Conservation (phyloP, 495 filamentous ascomycete genomes). For the Echria macrotheca region DNA sequence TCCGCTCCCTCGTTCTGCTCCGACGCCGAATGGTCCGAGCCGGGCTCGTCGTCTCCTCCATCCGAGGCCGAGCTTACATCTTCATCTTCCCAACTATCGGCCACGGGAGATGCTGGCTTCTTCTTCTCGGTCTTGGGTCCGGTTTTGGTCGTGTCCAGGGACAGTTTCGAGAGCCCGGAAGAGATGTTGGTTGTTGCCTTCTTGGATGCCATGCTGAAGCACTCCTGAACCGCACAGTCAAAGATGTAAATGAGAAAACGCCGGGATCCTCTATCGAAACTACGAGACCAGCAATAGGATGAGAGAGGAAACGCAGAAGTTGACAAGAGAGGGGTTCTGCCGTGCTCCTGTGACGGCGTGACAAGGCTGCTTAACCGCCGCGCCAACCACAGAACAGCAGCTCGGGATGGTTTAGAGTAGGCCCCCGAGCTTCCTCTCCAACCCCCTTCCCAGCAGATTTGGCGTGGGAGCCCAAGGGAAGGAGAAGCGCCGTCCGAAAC, state of each 20-base stretch:
- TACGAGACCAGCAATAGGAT: too few species aligned
- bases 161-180: slow-evolving; percentile 33
- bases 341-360: background rate
- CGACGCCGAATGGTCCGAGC: slow-evolving; percentile 24
- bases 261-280: too few species aligned
- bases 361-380: background rate
- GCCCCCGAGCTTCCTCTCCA: too few species aligned
- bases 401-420: background rate
- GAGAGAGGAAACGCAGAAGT: background rate
- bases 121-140: slow-evolving; percentile 33
- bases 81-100: slow-evolving; percentile 87
- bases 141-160: slow-evolving; percentile 24
- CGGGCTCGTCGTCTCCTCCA: slow-evolving; percentile 27
- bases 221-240: too few species aligned
- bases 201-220: slow-evolving; percentile 17
- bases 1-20: slow-evolving; percentile 1
- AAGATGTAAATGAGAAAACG: background rate
- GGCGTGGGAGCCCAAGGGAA: background rate
- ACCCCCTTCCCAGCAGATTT: too few species aligned
- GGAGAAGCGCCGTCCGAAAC: slow-evolving; percentile 9
- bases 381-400: background rate
- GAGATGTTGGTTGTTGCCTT: slow-evolving; percentile 17
- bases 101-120: slow-evolving; percentile 45
- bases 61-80: slow-evolving; percentile 37
- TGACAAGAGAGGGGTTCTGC: background rate